Evolutionary conservation across 1,284 basidiomycete genomes (phyloP).

Genomic region (Pseudozyma sp.): DNA sequence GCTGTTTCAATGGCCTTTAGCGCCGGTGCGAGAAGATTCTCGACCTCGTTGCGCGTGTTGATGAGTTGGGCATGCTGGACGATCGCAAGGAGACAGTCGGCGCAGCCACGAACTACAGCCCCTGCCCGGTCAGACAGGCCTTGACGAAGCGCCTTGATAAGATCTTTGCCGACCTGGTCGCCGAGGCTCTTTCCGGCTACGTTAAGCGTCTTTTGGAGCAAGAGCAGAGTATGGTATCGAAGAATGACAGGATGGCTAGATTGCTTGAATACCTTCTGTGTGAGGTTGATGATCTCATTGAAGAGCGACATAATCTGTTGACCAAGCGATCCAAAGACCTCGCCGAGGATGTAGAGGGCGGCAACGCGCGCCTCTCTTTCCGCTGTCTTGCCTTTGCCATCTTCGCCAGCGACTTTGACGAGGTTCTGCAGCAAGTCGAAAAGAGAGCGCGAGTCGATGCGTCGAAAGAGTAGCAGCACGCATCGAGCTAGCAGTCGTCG

Average conservation of each 20-base stretch:
- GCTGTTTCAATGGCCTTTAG: conserved; percentile 80
- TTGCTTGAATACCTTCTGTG: conserved; percentile 48
- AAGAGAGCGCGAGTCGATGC: conserved; percentile 80
- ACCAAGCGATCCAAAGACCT: conserved; percentile 85
- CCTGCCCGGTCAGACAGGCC: conserved; percentile 85
- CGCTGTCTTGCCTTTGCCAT: conserved; percentile 73
- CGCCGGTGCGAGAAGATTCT: conserved; percentile 78
- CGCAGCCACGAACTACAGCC: conserved; percentile 84
- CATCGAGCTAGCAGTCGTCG: conserved; percentile 84
- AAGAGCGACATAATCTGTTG: conserved; percentile 92
- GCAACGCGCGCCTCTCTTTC: conserved; percentile 81
- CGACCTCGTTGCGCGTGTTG: conserved; percentile 77
- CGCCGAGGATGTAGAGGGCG: conserved; percentile 82
- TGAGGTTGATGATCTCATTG: conserved; percentile 76
- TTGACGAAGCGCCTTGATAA: conserved; percentile 83
- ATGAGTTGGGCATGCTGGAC: conserved; percentile 63
- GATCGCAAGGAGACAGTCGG: conserved; percentile 73
- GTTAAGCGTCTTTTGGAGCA: conserved; percentile 80
- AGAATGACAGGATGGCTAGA: conserved; percentile 74
- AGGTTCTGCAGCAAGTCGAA: conserved; percentile 81
- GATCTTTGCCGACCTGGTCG: conserved; percentile 82
- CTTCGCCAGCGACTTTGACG: conserved; percentile 49
- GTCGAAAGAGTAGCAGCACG: conserved; percentile 80
- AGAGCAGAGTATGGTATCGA: conserved; percentile 82
- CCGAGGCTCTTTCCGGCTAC: conserved; percentile 85